Evolutionary conservation across 805 yeast species (phyloP), one percentile per base, ranked within the genome.

Genomic region (Candida stauntonica): DNA sequence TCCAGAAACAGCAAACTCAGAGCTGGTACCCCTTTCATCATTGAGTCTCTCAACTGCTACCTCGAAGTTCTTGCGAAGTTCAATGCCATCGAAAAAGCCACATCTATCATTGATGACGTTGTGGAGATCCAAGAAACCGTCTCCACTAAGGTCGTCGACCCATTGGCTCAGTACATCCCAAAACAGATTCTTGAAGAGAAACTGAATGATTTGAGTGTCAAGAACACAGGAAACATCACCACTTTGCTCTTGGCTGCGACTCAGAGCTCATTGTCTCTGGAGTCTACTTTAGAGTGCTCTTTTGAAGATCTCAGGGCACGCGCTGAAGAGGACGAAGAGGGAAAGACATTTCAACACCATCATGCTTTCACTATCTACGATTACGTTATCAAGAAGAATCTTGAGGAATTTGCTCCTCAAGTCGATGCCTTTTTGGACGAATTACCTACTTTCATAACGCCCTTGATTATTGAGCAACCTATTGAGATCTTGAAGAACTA

Each of bases 371-470:
- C 30, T 3, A 46, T 67, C 6, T 53, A 60, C 21, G 54, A 56
- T 14, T 40, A 45, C 7, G 51, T 58, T 15, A 48, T 68, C 5
- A 46, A 43, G 24, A 39, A 47, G 12, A 52, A 60, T 27, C 12
- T 51, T 5, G 24, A 37, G 0, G 41, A 46, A 7, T 60, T 45
- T 36, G 18, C 41, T 3, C 42, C 55, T 0, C 52, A 55, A n/a
- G 52, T 77, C 1, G 47, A 52, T 0, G 50, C 52, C 3, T 60
- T 70, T 30, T 44, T 72, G 14, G 48, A 49, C 15, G 60, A 59
- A 13, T 14, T 73, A 6, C 66, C 71, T 5, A 47, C 53, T 2
- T 54, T 55, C 44, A 42, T 70, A 5, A 57, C 64, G 1, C 49
- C 58, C 5, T 32, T 41, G 1, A 55, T 57, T 14, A 48, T 60